Conservation (phyloP, 2,329 filamentous ascomycete species). For the Fusarium brachygibbosum region DNA sequence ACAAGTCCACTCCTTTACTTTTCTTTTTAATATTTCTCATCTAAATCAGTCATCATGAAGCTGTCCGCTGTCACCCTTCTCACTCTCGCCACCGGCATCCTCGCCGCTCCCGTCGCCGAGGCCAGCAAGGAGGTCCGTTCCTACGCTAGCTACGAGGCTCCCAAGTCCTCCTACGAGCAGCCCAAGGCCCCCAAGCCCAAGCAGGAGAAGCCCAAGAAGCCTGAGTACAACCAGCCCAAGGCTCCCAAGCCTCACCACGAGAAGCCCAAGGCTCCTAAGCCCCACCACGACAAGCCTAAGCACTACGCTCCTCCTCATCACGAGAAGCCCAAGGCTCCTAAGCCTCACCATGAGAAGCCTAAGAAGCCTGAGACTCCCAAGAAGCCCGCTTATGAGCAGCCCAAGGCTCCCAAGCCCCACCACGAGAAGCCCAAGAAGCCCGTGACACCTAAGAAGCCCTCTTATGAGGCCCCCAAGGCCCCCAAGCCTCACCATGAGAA, state of each 20-base stretch:
- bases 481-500: not conserved
- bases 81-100: conserved; percentile 34
- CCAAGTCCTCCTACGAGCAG: conserved; percentile 27
- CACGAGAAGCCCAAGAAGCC: conserved; percentile 8
- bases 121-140: conserved; percentile 23
- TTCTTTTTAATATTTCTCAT: not conserved
- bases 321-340: not conserved
- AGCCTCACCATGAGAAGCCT: conserved; percentile 1
- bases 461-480: not conserved
- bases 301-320: not conserved
- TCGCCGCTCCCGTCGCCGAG: conserved; percentile 33
- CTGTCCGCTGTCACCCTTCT: conserved; percentile 38
- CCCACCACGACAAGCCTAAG: not conserved
- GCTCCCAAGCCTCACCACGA: not conserved
- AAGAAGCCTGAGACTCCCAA: conserved; percentile 7
- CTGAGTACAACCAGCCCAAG: conserved; percentile 4
- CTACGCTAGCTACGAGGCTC: conserved; percentile 20
- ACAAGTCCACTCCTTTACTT: not conserved
- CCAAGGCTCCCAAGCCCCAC: conserved; percentile 2
- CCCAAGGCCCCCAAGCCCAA: conserved; percentile 6
- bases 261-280: not conserved
- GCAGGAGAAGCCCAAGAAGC: conserved; percentile 7
- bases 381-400: not conserved
- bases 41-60: conserved; percentile 29
- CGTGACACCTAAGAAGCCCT: not conserved